phyloP scores from a whole-genome alignment of 352 stramenopile genomes.

The Globisporangium cylindrosporum region DNA sequence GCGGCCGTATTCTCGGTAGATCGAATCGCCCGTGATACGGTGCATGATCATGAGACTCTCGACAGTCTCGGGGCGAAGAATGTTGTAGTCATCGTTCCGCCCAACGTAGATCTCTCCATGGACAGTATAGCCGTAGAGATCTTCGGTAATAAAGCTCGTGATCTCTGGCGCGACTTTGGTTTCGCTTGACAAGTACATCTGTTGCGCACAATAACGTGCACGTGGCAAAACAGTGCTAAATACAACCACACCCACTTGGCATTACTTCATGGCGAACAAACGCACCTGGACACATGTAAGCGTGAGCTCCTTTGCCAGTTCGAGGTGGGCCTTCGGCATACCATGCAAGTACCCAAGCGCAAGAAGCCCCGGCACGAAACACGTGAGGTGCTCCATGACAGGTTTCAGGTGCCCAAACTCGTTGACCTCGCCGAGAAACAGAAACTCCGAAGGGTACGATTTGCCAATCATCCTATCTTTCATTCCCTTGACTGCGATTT shows the following conservation, averaged over 20 bases:
- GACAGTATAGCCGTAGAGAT: conserved; percentile 6
- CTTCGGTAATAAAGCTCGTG: conserved; percentile 47
- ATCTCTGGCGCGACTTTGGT: conserved; percentile 75
- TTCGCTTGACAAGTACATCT: conserved; percentile 69
- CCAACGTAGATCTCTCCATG: conserved; percentile 21
- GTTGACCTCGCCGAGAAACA: conserved; percentile 44
- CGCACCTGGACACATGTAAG: conserved; percentile 67
- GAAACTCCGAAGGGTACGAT: conserved; percentile 35
- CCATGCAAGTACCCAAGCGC: conserved; percentile 63
- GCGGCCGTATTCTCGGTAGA: conserved; percentile 77
- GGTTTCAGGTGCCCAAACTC: conserved; percentile 23
- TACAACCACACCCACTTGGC: not conserved
- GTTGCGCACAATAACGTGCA: not conserved
- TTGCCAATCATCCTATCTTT: conserved; percentile 31
- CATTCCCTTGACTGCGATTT: conserved; percentile 52
- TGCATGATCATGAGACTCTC: conserved; percentile 90
- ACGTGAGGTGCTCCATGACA: conserved; percentile 86
- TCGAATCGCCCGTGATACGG: conserved; percentile 75
- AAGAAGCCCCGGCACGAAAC: conserved; percentile 84
- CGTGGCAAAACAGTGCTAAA: not conserved
- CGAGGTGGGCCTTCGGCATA: conserved; percentile 48
- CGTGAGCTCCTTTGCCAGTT: conserved; percentile 68
- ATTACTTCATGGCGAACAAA: not conserved
- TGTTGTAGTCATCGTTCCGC: conserved; percentile 49
- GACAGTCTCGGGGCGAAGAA: conserved; percentile 84